phyloP scores from a whole-genome alignment of 768 basidiomycete genomes.

The Boletus sp. region DNA sequence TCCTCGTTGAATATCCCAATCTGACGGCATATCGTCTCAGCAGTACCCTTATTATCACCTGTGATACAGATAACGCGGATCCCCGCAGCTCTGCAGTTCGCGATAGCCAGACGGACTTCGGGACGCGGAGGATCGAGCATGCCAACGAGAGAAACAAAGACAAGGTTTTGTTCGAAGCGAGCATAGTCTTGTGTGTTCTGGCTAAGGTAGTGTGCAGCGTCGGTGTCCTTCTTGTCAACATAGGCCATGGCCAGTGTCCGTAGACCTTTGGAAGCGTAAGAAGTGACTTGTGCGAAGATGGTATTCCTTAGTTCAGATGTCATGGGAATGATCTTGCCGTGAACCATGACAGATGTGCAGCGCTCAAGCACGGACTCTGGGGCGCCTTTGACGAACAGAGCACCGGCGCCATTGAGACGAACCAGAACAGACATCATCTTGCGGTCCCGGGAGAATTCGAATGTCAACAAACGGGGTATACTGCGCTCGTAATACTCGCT shows the following conservation, averaged over 20 bases:
- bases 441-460: constrained; percentile 97
- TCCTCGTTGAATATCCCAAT: constrained; percentile 89
- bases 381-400: constrained; percentile 92
- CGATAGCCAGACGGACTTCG: constrained; percentile 83
- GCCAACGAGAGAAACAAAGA: constrained; percentile 93
- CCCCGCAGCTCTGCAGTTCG: constrained; percentile 88
- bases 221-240: constrained; percentile 70
- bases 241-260: constrained; percentile 93
- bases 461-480: constrained; percentile 83
- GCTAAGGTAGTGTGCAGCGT: constrained; percentile 79
- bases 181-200: constrained; percentile 79
- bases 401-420: constrained; percentile 61
- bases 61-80: constrained; percentile 97
- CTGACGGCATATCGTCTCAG: constrained; percentile 94
- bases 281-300: constrained; percentile 62
- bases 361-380: constrained; percentile 94
- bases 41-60: constrained; percentile 96
- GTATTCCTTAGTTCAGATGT: constrained; percentile 55
- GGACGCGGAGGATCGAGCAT: constrained; percentile 99
- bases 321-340: constrained; percentile 64
- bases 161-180: constrained; percentile 87
- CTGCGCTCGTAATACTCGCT: constrained; percentile 77
- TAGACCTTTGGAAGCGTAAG: constrained; percentile 80
- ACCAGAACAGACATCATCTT: constrained; percentile 99
- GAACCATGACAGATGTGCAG: constrained; percentile 70